Base-by-base conservation (phyloP, 352 stramenopile species). In the Aphanomyces stellatus region DNA sequence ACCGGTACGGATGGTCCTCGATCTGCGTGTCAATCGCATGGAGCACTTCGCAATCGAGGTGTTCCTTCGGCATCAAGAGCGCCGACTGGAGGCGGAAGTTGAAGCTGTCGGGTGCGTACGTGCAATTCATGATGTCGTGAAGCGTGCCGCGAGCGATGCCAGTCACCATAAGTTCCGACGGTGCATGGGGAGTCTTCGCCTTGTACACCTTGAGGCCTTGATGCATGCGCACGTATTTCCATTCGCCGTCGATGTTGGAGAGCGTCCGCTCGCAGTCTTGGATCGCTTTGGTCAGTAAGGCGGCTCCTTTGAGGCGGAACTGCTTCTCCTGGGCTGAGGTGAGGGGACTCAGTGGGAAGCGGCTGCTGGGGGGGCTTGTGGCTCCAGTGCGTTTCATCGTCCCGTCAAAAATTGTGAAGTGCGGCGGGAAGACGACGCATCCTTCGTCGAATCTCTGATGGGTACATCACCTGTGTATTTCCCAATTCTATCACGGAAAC, bases 191-290 rank as follows among this genome's bases (percentile, higher is more conserved):
- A 15, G 49, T 34, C 27, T 57, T 57, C 1, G 60, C 60, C n/a
- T 67, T 67, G 60, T 67, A 67, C 8, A 67, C 27, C 28, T 67
- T 67, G 31, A 67, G 49, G 19, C 60, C 60, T 41, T 67, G 48
- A 19, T 49, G 27, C 34, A 57, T 15, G 4, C 60, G 60, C 19
- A 67, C 60, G 28, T 57, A 67, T 53, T 67, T 67, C 60, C 60
- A 67, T 19, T 67, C n/a, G 8, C n/a, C 34, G 35, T 67, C 37
- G 22, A 67, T 43, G 30, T 67, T 41, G 5, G 48, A 25, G 1
- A 51, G 37, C 1, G 60, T 67, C 5, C 35, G 37, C 41, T 67
- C 60, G 49, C 60, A 67, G 24, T 67, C 60, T 40, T 27, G 22
- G 35, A 67, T 67, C 19, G 60, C 28, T 13, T 67, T 56, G 22